Percentiles rank a stretch among this genome's conserved stretches.
phyloP scores from a whole-genome alignment of 495 filamentous ascomycete genomes.

The Penicillium cosmopolitanum region DNA sequence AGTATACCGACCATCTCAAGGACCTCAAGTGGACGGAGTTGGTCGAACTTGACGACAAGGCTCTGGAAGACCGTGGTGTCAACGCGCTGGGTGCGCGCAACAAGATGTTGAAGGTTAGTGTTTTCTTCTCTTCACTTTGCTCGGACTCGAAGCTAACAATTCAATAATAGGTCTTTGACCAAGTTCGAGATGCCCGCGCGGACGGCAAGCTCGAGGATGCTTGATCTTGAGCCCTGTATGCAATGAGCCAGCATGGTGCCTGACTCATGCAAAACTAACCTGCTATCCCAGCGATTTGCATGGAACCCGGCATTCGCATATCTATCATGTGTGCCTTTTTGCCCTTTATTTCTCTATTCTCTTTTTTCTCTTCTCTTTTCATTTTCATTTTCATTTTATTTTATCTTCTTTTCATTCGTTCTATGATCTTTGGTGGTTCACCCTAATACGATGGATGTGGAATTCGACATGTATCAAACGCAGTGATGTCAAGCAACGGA shows the following conservation, averaged over 20 bases:
- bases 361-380: slow-evolving; percentile 11
- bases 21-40: slow-evolving; percentile 96
- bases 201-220: slow-evolving; percentile 64
- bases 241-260: slow-evolving; percentile 18
- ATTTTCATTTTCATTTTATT: slow-evolving; percentile 17
- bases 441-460: slow-evolving; percentile 53
- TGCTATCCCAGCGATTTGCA: slow-evolving; percentile 25
- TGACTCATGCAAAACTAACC: neutral
- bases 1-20: slow-evolving; percentile 98
- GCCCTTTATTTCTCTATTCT: slow-evolving; percentile 20
- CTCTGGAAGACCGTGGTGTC: slow-evolving; percentile 88
- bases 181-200: slow-evolving; percentile 80
- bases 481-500: slow-evolving; percentile 33
- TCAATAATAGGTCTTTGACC: slow-evolving; percentile 76
- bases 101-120: slow-evolving; percentile 93
- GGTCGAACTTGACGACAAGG: slow-evolving; percentile 89
- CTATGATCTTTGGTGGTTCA: slow-evolving; percentile 54
- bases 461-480: slow-evolving; percentile 39
- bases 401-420: slow-evolving; percentile 27
- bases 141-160: slow-evolving; percentile 22
- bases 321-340: slow-evolving; percentile 21
- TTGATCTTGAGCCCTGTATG: slow-evolving; percentile 27
- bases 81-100: slow-evolving; percentile 93
- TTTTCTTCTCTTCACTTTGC: neutral
- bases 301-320: slow-evolving; percentile 22